These are phyloP conservation scores for Allantophomopsis lycopodina DNA, from an alignment of 2,329 filamentous ascomycete species.

Conservation along the genomic window DNA sequence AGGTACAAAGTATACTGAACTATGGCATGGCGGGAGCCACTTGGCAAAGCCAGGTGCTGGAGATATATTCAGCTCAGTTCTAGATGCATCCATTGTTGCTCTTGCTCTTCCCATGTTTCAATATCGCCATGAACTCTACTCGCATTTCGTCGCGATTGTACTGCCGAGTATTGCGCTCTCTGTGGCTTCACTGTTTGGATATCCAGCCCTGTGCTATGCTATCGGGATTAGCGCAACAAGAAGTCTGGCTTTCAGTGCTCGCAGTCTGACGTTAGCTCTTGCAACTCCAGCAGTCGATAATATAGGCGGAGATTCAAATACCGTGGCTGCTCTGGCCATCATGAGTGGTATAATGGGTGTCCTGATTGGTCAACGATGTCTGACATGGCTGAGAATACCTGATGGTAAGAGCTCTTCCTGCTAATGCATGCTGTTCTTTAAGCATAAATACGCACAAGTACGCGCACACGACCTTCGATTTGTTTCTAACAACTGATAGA, in stretches of 20 bases:
- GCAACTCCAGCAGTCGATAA: conserved; percentile 41
- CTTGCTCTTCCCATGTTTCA: conserved; percentile 48
- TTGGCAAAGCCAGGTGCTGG: conserved; percentile 34
- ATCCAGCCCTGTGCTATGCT: conserved; percentile 37
- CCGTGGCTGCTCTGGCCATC: conserved; percentile 41
- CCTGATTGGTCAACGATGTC: conserved; percentile 33
- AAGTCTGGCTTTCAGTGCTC: conserved; percentile 38
- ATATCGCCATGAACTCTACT: conserved; percentile 38
- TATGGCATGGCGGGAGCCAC: conserved; percentile 27
- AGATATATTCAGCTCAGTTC: conserved; percentile 36
- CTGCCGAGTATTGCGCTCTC: conserved; percentile 37
- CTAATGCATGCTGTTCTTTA: neutral
- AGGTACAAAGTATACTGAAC: conserved; percentile 33
- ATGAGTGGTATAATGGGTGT: conserved; percentile 45
- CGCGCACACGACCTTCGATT: neutral
- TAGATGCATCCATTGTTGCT: conserved; percentile 44
- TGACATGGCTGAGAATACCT: conserved; percentile 35
- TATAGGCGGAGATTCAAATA: conserved; percentile 39
- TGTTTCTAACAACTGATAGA: conserved; percentile 20
- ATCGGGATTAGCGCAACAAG: conserved; percentile 38
- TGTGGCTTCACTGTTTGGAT: conserved; percentile 38
- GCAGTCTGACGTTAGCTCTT: conserved; percentile 45
- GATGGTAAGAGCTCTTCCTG: conserved; percentile 24
- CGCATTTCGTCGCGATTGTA: conserved; percentile 38
- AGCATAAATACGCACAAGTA: too few species aligned